phyloP scores from a whole-genome alignment of 2,329 filamentous ascomycete species.

The Neonectria hederae region DNA sequence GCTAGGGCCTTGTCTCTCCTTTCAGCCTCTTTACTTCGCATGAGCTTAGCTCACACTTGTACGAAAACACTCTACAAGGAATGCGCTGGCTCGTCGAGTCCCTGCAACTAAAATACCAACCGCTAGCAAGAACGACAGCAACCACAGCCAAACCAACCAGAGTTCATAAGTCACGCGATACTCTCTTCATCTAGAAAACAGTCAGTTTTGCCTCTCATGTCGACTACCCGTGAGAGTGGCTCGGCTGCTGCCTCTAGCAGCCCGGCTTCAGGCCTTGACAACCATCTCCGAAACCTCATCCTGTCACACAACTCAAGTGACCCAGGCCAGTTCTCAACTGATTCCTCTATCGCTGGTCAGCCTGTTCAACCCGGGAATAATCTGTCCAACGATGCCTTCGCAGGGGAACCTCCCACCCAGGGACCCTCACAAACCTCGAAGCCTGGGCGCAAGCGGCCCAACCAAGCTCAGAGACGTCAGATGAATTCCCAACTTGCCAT shows the following conservation, averaged over 20 bases:
- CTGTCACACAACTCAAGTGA: conserved; percentile 58
- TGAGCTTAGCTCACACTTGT: background rate
- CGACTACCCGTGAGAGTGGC: background rate
- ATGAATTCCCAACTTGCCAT: conserved; percentile 69
- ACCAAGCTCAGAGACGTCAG: conserved; percentile 71
- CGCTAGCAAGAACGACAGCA: background rate
- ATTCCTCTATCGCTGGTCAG: background rate
- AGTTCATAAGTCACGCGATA: background rate
- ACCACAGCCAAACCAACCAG: background rate
- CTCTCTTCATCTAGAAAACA: background rate
- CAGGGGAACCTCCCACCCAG: conserved; percentile 13
- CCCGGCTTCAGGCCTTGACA: conserved; percentile 56
- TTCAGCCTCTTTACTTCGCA: background rate
- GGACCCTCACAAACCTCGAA: conserved; percentile 39
- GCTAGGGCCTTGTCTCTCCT: background rate
- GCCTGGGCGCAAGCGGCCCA: conserved; percentile 60
- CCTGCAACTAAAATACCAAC: conserved; percentile 1
- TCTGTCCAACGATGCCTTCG: background rate
- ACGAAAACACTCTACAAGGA: background rate
- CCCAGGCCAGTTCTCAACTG: conserved; percentile 9
- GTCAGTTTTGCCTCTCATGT: conserved; percentile 1
- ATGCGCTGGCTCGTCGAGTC: background rate
- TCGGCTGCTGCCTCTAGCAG: conserved; percentile 9
- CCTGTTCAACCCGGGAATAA: conserved; percentile 2
- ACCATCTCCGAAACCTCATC: conserved; percentile 68